Conservation (phyloP, 2,329 filamentous ascomycete species). For the Colletotrichum truncatum region DNA sequence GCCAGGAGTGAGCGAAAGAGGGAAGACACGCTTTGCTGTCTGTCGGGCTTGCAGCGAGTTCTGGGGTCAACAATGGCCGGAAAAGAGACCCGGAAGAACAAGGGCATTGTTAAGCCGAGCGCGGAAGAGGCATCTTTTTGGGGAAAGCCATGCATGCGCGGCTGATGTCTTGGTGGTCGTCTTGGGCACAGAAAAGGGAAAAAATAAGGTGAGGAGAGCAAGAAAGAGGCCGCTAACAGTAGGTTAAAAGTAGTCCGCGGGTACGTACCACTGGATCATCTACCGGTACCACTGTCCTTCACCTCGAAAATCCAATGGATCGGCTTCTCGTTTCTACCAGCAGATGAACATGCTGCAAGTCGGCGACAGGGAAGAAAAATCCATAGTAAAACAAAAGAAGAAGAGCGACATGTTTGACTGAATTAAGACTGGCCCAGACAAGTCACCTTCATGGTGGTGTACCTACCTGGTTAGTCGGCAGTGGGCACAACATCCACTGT, state of each 20-base stretch:
- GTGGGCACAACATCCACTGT: background rate
- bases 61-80: background rate
- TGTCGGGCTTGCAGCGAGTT: background rate
- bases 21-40: background rate
- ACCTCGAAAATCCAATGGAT: no score
- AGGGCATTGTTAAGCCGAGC: slow-evolving; percentile 12
- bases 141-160: slow-evolving; percentile 14
- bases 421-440: background rate
- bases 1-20: background rate
- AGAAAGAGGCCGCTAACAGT: no score
- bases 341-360: slow-evolving; percentile 16
- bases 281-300: no score
- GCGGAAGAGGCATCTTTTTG: slow-evolving; percentile 15
- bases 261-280: no score
- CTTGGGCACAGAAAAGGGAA: slow-evolving; percentile 1
- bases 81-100: slow-evolving; percentile 3
- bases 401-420: no score
- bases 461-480: background rate
- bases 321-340: no score
- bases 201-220: background rate
- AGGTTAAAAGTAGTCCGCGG: no score
- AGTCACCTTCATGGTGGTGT: no score
- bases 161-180: slow-evolving; percentile 14
- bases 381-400: no score
- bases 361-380: slow-evolving; percentile 16